phyloP scores from a whole-genome alignment of 768 basidiomycete species.

The Lactarius quietus region DNA sequence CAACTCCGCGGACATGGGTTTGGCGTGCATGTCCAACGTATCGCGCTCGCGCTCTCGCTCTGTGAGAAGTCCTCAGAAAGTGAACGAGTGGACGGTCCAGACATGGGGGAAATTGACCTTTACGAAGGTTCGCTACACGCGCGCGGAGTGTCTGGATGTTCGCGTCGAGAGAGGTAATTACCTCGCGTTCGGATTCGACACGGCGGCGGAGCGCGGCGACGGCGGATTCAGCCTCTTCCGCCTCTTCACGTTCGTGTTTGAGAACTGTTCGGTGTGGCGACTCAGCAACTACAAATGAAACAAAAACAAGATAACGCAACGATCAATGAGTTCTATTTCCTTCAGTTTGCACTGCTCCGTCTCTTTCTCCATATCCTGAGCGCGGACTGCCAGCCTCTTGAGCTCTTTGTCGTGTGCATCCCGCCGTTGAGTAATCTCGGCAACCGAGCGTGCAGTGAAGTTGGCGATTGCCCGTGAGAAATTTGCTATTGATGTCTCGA shows the following conservation, averaged over 20 bases:
- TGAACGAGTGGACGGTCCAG: background rate
- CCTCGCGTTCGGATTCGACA: conserved; percentile 58
- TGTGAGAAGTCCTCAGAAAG: conserved; percentile 28
- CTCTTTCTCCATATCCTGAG: conserved; percentile 40
- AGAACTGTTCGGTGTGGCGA: conserved; percentile 28
- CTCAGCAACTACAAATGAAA: background rate
- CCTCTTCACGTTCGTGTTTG: conserved; percentile 57
- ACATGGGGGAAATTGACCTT: conserved; percentile 45
- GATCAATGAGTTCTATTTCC: conserved; percentile 74
- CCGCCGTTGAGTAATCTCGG: background rate
- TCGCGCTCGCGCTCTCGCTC: conserved; percentile 67
- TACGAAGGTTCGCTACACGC: conserved; percentile 53
- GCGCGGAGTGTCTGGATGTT: conserved; percentile 62
- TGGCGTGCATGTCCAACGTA: conserved; percentile 51
- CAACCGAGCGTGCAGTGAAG: background rate
- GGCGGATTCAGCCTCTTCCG: conserved; percentile 62
- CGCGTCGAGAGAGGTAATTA: conserved; percentile 51
- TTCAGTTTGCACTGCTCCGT: conserved; percentile 43
- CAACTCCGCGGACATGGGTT: conserved; percentile 53
- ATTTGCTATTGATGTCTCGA: background rate
- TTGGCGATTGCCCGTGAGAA: background rate
- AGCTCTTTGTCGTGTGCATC: background rate
- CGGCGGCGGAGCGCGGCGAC: conserved; percentile 62
- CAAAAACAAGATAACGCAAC: conserved; percentile 38
- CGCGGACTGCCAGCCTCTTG: conserved; percentile 34